A percentile compares a stretch with the other conserved stretches of the same genome.
phyloP scores from a whole-genome alignment of 2,329 filamentous ascomycete species.

The Fusarium sp. region DNA sequence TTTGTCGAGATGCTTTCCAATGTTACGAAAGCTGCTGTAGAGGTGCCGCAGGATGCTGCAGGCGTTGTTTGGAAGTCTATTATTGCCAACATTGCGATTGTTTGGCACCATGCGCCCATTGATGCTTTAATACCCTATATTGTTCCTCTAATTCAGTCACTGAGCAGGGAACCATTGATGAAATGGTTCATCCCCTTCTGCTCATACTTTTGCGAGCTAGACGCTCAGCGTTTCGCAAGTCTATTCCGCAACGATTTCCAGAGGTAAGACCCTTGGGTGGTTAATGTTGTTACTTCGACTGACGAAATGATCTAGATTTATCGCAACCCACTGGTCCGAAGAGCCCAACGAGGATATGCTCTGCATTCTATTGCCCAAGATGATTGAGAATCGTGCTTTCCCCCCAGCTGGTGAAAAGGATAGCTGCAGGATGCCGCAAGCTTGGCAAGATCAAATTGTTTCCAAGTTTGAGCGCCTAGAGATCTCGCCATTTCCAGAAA shows the following conservation, averaged over 20 bases:
- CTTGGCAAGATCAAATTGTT: constrained; percentile 80
- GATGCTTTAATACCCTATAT: constrained; percentile 81
- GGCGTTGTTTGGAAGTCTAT: constrained; percentile 68
- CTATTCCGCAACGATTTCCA: constrained; percentile 87
- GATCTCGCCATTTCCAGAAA: constrained; percentile 73
- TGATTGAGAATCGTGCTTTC: constrained; percentile 70
- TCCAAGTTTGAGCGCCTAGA: constrained; percentile 76
- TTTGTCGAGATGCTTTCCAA: constrained; percentile 66
- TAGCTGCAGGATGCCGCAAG: constrained; percentile 69
- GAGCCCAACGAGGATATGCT: constrained; percentile 74
- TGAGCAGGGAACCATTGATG: constrained; percentile 76
- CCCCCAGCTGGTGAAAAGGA: constrained; percentile 66
- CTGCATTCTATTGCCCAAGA: constrained; percentile 75
- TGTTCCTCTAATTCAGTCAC: constrained; percentile 71
- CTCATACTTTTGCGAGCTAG: constrained; percentile 80
- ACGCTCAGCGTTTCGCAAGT: constrained; percentile 79
- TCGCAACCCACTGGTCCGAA: constrained; percentile 79
- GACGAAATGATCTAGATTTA: constrained; percentile 70
- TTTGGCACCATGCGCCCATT: constrained; percentile 82
- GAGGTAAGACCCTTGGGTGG: constrained; percentile 64
- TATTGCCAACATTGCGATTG: constrained; percentile 71
- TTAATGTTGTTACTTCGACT: constrained; percentile 11
- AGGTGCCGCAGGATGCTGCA: constrained; percentile 54
- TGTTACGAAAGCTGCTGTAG: constrained; percentile 57
- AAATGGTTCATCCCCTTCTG: constrained; percentile 87